These are phyloP conservation scores for Ustilago lituana DNA, from an alignment of 1,284 basidiomycete genomes.

Conservation along the genomic window DNA sequence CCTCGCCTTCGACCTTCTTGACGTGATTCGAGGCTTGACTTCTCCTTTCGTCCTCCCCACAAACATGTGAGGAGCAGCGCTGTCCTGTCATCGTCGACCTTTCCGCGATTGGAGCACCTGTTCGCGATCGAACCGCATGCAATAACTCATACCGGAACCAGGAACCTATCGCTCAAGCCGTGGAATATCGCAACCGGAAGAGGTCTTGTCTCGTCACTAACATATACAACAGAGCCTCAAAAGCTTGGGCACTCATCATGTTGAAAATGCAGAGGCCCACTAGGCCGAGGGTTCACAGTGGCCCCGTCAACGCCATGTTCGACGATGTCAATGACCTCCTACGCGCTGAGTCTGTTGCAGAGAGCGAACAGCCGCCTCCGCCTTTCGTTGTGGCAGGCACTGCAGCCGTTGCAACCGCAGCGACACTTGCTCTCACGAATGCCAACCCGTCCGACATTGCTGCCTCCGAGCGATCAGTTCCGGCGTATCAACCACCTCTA, in stretches of 20 bases:
- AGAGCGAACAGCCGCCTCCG: slow-evolving; percentile 10
- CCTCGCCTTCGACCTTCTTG: too few species aligned
- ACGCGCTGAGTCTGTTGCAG: background rate
- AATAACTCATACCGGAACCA: too few species aligned
- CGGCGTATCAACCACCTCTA: slow-evolving; percentile 37
- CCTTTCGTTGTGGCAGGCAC: slow-evolving; percentile 14
- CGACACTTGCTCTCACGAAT: slow-evolving; percentile 19
- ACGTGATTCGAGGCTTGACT: background rate
- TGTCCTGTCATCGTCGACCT: too few species aligned
- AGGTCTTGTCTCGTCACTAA: too few species aligned
- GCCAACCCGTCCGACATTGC: background rate
- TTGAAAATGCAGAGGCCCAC: slow-evolving; percentile 26
- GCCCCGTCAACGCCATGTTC: slow-evolving; percentile 24
- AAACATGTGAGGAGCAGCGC: background rate
- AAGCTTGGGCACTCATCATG: too few species aligned
- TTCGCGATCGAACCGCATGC: too few species aligned
- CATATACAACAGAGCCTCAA: too few species aligned
- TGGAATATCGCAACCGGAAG: too few species aligned
- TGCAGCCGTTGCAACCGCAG: slow-evolving; percentile 25
- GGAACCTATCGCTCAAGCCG: too few species aligned
- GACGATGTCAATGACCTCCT: slow-evolving; percentile 34
- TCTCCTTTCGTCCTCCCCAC: background rate
- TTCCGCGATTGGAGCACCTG: too few species aligned
- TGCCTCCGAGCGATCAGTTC: slow-evolving; percentile 22
- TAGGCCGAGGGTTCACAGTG: slow-evolving; percentile 28